A percentile compares a stretch with the other conserved stretches of the same genome.
phyloP scores from a whole-genome alignment of 202 grass and related monocot genomes.

The Musa balbisiana region DNA sequence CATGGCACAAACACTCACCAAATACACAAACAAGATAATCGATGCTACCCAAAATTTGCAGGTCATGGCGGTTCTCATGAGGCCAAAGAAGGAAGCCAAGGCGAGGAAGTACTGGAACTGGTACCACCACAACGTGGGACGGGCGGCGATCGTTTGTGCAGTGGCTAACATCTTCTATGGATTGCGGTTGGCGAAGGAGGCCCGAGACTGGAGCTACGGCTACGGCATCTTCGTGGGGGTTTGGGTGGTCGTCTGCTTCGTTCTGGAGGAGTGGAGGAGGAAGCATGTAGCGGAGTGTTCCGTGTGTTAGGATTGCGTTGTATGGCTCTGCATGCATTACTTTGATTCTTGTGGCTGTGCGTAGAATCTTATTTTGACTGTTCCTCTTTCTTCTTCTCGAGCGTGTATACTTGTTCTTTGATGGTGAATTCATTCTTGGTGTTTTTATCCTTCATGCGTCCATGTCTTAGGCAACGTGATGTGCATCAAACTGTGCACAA shows the following conservation, averaged over 20 bases:
- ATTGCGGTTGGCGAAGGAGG: slow-evolving; percentile 45
- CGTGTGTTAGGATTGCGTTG: background rate
- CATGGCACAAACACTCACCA: too few relatives aligned
- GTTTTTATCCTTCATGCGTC: too few relatives aligned
- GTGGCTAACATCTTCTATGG: slow-evolving; percentile 65
- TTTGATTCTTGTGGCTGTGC: background rate
- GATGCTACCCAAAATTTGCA: slow-evolving; percentile 4
- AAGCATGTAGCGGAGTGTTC: background rate
- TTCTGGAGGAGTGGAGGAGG: slow-evolving; percentile 35
- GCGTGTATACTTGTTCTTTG: too few relatives aligned
- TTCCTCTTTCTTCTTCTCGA: too few relatives aligned
- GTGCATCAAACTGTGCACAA: too few relatives aligned
- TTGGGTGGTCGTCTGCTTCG: slow-evolving; percentile 35
- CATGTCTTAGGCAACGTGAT: too few relatives aligned
- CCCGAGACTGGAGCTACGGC: slow-evolving; percentile 47
- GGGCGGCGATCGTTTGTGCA: slow-evolving; percentile 36
- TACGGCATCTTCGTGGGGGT: slow-evolving; percentile 63
- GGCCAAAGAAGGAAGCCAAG: slow-evolving; percentile 64
- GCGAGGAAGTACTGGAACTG: slow-evolving; percentile 80
- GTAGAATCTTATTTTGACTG: background rate
- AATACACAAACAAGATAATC: too few relatives aligned
- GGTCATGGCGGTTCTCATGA: slow-evolving; percentile 57
- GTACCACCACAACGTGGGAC: slow-evolving; percentile 78
- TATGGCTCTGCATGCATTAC: background rate
- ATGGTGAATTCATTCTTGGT: too few relatives aligned